Conservation (phyloP, 2,329 filamentous ascomycete genomes). For the Grosmannia penicillata region DNA sequence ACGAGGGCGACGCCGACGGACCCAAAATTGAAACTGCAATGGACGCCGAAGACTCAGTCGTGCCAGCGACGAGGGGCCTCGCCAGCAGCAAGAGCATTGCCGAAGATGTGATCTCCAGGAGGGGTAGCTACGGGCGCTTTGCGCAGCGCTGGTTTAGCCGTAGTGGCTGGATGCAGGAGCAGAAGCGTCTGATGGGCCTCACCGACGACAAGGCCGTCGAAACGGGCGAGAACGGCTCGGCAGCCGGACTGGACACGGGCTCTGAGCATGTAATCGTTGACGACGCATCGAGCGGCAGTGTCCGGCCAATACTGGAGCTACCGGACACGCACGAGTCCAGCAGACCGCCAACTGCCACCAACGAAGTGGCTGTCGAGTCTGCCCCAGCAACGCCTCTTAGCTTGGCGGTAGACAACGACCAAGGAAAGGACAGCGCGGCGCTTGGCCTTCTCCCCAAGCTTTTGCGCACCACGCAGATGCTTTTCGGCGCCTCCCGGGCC, state of each 20-base stretch:
- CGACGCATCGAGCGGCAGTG: not conserved
- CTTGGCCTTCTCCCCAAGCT: slow-evolving; percentile 65
- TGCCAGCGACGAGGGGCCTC: not conserved
- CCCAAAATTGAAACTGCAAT: too few species aligned
- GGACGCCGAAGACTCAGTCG: too few species aligned
- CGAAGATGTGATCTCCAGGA: slow-evolving; percentile 73
- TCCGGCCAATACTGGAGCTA: too few species aligned
- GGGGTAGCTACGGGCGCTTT: slow-evolving; percentile 77
- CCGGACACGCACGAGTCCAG: too few species aligned
- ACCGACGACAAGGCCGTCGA: slow-evolving; percentile 33
- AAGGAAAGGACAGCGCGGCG: slow-evolving; percentile 20
- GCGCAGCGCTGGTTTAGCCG: slow-evolving; percentile 84
- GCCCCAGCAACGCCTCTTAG: not conserved
- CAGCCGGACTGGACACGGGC: not conserved
- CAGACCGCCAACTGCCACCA: slow-evolving; percentile 4
- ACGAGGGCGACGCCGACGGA: slow-evolving; percentile 14
- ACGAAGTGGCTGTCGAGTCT: not conserved
- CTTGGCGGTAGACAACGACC: slow-evolving; percentile 11
- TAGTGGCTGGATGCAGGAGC: slow-evolving; percentile 63
- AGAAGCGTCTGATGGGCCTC: slow-evolving; percentile 54
- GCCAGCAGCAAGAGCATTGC: slow-evolving; percentile 47
- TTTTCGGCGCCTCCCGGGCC: slow-evolving; percentile 68
- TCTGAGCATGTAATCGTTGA: not conserved
- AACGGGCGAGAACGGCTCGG: slow-evolving; percentile 6
- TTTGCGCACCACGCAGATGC: slow-evolving; percentile 65